phyloP scores from a whole-genome alignment of 2,329 filamentous ascomycete species.

The Xylaria hypoxylon region DNA sequence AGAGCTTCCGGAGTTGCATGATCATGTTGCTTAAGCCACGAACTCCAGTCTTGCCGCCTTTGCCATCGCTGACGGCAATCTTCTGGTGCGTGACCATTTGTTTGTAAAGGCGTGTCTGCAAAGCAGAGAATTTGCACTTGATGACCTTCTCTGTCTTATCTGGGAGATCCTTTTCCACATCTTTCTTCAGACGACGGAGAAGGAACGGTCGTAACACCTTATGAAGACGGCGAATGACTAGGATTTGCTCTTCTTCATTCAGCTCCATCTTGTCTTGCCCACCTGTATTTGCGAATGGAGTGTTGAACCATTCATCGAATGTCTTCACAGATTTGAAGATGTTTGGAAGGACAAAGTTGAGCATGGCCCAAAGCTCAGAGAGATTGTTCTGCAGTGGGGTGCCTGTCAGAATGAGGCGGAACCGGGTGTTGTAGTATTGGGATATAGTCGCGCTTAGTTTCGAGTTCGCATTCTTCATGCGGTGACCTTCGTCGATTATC shows the following conservation, averaged over 20 bases:
- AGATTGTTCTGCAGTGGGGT: conserved; percentile 98
- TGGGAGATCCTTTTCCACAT: conserved; percentile 97
- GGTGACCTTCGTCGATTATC: conserved; percentile 99
- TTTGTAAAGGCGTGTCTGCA: conserved; percentile 95
- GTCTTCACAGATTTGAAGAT: conserved; percentile 99
- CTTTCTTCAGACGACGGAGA: conserved; percentile 97
- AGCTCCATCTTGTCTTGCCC: conserved; percentile 99
- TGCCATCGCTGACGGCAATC: conserved; percentile 92
- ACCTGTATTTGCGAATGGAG: conserved; percentile 97
- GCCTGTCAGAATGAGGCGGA: conserved; percentile 95
- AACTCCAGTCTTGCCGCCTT: conserved; percentile 93
- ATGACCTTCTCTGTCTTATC: conserved; percentile 99
- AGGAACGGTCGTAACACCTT: conserved; percentile 98
- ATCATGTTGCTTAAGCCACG: conserved; percentile 99
- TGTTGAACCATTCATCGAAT: conserved; percentile 99
- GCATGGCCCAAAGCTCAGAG: conserved; percentile 94
- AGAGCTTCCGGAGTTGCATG: conserved; percentile 98
- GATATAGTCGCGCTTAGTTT: conserved; percentile 96
- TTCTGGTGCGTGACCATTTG: conserved; percentile 97
- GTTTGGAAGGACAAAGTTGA: conserved; percentile 97
- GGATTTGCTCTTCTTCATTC: conserved; percentile 98
- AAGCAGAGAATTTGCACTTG: conserved; percentile 97
- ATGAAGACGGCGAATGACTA: conserved; percentile 97
- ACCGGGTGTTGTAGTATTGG: conserved; percentile 93
- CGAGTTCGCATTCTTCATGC: conserved; percentile 98